A percentile compares a stretch with the other conserved stretches of the same genome.
Evolutionary conservation across 2,329 filamentous ascomycete genomes (phyloP).

Genomic region (Diaporthe sp.): DNA sequence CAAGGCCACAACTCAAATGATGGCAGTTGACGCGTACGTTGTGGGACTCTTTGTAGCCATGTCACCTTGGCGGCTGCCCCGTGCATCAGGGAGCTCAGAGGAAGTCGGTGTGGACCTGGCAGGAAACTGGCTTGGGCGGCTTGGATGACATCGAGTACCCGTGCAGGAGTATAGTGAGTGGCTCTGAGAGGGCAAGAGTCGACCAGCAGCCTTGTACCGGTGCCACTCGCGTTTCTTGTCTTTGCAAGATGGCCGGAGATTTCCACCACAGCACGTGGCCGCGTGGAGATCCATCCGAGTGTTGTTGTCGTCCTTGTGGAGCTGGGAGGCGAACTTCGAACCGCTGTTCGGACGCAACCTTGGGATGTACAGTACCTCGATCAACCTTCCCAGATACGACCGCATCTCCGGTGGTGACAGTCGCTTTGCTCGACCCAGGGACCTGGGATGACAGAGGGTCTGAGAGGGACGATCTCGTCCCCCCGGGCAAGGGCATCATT

Average conservation of each 20-base stretch:
- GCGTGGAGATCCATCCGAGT: constrained; percentile 30
- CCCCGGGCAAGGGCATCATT: constrained; percentile 14
- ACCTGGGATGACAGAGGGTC: constrained; percentile 30
- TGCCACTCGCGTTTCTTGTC: constrained; percentile 19
- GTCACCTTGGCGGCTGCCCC: background rate
- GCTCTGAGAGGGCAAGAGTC: constrained; percentile 15
- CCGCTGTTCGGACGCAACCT: constrained; percentile 24
- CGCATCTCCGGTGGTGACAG: constrained; percentile 10
- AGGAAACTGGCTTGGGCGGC: constrained; percentile 19
- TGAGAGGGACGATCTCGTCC: constrained; percentile 22
- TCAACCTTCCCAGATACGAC: constrained; percentile 27
- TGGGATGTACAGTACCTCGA: constrained; percentile 9
- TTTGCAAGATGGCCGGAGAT: constrained; percentile 32
- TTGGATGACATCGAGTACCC: constrained; percentile 17
- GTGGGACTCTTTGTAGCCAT: constrained; percentile 8
- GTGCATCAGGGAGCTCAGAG: background rate
- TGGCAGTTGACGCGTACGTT: constrained; percentile 18
- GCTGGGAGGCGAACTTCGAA: constrained; percentile 27
- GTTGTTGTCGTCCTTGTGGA: constrained; percentile 24
- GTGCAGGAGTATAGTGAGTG: background rate
- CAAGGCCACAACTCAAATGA: constrained; percentile 19
- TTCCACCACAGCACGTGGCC: constrained; percentile 31
- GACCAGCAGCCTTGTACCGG: constrained; percentile 17
- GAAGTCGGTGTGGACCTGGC: constrained; percentile 25
- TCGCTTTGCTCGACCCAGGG: constrained; percentile 29